Conservation (phyloP, 257 asterid genomes). For the Mitragyna speciosa region DNA sequence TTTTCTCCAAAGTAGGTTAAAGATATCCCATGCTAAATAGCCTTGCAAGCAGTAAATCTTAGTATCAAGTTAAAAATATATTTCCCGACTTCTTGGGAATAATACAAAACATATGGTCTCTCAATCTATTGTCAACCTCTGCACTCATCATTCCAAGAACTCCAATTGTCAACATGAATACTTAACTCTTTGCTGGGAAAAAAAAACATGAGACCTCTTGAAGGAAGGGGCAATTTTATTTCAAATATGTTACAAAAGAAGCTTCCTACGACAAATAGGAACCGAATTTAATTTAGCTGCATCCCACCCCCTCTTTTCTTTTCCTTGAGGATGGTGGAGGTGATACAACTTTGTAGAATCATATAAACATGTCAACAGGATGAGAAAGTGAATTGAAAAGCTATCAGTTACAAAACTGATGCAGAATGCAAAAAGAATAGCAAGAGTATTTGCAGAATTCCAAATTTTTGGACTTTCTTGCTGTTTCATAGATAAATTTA, state of each 20-base stretch:
- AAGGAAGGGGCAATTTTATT: not conserved
- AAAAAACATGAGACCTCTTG: not conserved
- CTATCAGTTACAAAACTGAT: not conserved
- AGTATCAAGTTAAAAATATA: too few relatives aligned
- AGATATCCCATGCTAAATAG: not conserved
- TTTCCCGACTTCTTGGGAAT: not conserved
- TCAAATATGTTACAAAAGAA: not conserved
- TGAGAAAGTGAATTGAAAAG: too few relatives aligned
- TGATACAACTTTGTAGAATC: not conserved
- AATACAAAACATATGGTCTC: not conserved
- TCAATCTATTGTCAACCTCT: not conserved
- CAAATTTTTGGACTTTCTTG: too few relatives aligned
- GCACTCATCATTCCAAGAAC: not conserved
- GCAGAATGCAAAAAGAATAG: too few relatives aligned
- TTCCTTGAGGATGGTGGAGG: not conserved
- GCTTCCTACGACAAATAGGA: not conserved
- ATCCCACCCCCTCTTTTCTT: not conserved
- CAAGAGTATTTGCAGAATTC: too few relatives aligned
- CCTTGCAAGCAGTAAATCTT: not conserved
- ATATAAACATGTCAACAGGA: not conserved
- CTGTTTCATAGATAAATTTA: too few relatives aligned
- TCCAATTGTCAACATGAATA: not conserved
- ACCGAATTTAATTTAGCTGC: not conserved
- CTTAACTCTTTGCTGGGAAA: not conserved
- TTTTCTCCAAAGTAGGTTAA: not conserved